Conservation (phyloP, 768 basidiomycete species). For the Floccularia luteovirens region DNA sequence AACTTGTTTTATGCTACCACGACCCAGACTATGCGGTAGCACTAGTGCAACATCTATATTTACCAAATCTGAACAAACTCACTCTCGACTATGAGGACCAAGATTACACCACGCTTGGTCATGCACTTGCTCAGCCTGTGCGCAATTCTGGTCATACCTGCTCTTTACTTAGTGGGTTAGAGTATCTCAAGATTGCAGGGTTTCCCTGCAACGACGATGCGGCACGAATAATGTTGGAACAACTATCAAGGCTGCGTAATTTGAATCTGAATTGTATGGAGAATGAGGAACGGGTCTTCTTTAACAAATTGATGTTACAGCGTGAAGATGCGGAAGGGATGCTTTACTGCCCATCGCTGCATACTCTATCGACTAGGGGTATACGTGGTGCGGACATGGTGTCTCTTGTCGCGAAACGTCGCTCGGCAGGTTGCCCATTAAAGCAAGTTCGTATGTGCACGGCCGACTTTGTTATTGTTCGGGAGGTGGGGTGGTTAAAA, state of each 20-base stretch:
- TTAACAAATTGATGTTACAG: slow-evolving; percentile 11
- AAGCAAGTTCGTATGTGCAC: slow-evolving; percentile 38
- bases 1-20: slow-evolving; percentile 31
- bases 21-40: slow-evolving; percentile 26
- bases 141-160: slow-evolving; percentile 27
- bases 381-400: slow-evolving; percentile 33
- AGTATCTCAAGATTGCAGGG: slow-evolving; percentile 43
- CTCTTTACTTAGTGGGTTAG: slow-evolving; percentile 41
- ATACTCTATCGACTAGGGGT: slow-evolving; percentile 37
- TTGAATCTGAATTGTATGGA: slow-evolving; percentile 27
- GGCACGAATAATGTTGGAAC: slow-evolving; percentile 30
- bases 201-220: slow-evolving; percentile 32
- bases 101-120: slow-evolving; percentile 45
- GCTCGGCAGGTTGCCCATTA: slow-evolving; percentile 35
- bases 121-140: slow-evolving; percentile 31
- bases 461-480: slow-evolving; percentile 28
- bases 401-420: slow-evolving; percentile 34
- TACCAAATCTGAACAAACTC: slow-evolving; percentile 32
- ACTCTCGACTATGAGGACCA: slow-evolving; percentile 48
- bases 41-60: slow-evolving; percentile 28
- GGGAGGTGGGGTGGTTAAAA: slow-evolving; percentile 45
- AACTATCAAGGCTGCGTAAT: slow-evolving; percentile 37
- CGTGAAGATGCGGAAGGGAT: slow-evolving; percentile 8
- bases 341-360: slow-evolving; percentile 43
- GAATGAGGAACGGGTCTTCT: slow-evolving; percentile 23